A percentile compares a stretch with the other conserved stretches of the same genome.
phyloP scores from a whole-genome alignment of 371 early-diverging fungal species.

The Saksenaea oblongispora region DNA sequence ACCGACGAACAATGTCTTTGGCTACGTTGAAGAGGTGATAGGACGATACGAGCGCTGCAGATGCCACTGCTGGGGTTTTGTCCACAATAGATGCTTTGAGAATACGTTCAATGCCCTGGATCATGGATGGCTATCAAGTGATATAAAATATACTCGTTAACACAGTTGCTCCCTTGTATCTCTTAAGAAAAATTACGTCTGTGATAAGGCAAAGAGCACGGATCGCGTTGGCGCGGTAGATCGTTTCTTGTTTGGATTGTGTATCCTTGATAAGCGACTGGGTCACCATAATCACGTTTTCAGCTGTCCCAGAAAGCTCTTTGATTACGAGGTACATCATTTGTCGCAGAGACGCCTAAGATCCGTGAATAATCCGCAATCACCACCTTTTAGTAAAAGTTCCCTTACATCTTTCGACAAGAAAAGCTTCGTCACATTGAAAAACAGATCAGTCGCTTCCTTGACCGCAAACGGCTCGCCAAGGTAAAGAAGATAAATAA shows the following conservation, averaged over 20 bases:
- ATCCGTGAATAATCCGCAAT: neutral
- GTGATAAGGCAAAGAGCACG: slow-evolving; percentile 94
- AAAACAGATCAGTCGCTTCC: slow-evolving; percentile 97
- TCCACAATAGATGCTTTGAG: slow-evolving; percentile 97
- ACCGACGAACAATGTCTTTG: slow-evolving; percentile 85
- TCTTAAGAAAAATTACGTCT: slow-evolving; percentile 65
- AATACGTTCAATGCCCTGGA: slow-evolving; percentile 94
- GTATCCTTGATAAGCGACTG: slow-evolving; percentile 96
- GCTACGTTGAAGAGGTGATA: slow-evolving; percentile 83
- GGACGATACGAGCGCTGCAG: slow-evolving; percentile 92
- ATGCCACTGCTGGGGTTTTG: slow-evolving; percentile 86
- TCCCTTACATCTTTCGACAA: slow-evolving; percentile 90
- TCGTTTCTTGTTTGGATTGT: slow-evolving; percentile 88
- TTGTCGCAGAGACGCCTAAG: slow-evolving; percentile 87
- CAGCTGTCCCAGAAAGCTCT: slow-evolving; percentile 89
- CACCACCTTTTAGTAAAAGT: neutral
- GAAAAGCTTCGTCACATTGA: slow-evolving; percentile 96
- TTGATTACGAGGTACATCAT: slow-evolving; percentile 97
- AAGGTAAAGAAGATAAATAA: slow-evolving; percentile 89
- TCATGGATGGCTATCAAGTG: slow-evolving; percentile 77
- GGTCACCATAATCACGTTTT: slow-evolving; percentile 98
- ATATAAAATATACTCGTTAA: neutral
- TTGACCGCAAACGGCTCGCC: slow-evolving; percentile 85
- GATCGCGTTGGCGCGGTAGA: slow-evolving; percentile 94
- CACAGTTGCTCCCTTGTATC: neutral